Base-by-base conservation (phyloP, 2,329 filamentous ascomycete species). In the Fusarium sp. region DNA sequence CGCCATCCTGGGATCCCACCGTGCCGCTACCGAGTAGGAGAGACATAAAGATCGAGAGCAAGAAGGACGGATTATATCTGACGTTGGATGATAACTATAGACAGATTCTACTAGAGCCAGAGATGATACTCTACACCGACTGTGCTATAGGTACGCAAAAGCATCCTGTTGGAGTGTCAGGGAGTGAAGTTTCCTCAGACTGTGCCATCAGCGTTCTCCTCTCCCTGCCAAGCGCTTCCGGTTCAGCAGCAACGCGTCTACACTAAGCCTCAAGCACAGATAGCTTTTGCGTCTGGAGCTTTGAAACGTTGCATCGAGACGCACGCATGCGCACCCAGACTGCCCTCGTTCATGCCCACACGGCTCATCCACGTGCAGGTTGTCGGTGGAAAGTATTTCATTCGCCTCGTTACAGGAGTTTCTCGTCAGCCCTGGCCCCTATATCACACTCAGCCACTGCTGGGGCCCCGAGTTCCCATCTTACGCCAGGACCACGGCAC, bases 41-140 rank as follows among this genome's bases (percentile, higher is more conserved):
- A n/a, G 9, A 6, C 8, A 4, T 39, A 39, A 0, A 18, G 1
- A 18, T 39, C 8, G 1, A 5, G 0, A n/a, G 8, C 4, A 3
- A 11, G 8, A 10, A n/a, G 37, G 37, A 41, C n/a, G 37, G 37
- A 9, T 9, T 41, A 41, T n/a, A 10, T n/a, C 4, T 39, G 29
- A 10, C 8, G 29, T 29, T 2, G 29, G 2, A 2, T 29, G 9
- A 29, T 10, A 7, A 8, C 29, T 2, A 29, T 29, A 7, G 8
- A 9, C 2, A 6, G 7, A 8, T 9, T 29, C 33, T 35, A 35
- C 11, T 11, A 35, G 33, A 35, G 33, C 33, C 33, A 35, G 3
- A 6, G n/a, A 11, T 20, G 39, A 43, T 22, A 20, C n/a, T 43
- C n/a, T 43, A 13, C 11, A 13, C 14, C 10, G 39, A 43, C 39